Base-by-base conservation (phyloP, 148 eudicot species). In the Polygonum maritimum region DNA sequence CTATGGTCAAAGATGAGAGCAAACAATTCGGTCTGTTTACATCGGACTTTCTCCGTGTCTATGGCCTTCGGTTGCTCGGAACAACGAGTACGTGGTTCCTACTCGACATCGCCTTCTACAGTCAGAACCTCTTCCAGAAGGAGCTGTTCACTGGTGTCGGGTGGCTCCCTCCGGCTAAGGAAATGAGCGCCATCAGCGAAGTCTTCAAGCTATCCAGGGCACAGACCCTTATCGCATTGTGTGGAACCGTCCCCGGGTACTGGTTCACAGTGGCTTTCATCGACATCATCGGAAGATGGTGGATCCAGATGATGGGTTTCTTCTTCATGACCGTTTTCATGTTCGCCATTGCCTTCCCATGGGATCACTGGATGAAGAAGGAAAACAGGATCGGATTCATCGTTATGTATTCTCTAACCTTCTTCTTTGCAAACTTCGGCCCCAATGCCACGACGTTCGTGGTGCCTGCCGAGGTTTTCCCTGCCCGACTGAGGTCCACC, bases 201-300 rank as follows among this genome's bases (percentile, higher is more conserved):
- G 75, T 72, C 22, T 72, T 16, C 52, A 72, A 40, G 75, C 49
- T 72, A 10, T 10, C 75, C 3, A 40, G 75, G 49, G 75, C 75
- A 19, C 75, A 72, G n/a, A 72, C 75, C 4, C 51, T 72, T 6
- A 45, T 72, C 18, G 48, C 75, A 19, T 35, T 72, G 18, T 72
- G 75, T 45, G 75, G 75, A 4, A 45, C 75, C 0, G 75, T 72
- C 16, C 75, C 75, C 0, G 75, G 75, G 2, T 72, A 72, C 11
- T 72, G 75, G 75, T 72, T 72, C 10, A 72, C 75, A 6, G 75
- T 72, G 22, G 75, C 75, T 8, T 72, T 72, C 48, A 72, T 72
- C 13, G 75, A 72, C 19, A 22, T 72, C 14, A 72, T 72, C 16
- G 75, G 75, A 40, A 72, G 75, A 54, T 40, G 39, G 35, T 19